Conservation (phyloP, 2,329 filamentous ascomycete genomes). For the Pseudogymnoascus sp. region DNA sequence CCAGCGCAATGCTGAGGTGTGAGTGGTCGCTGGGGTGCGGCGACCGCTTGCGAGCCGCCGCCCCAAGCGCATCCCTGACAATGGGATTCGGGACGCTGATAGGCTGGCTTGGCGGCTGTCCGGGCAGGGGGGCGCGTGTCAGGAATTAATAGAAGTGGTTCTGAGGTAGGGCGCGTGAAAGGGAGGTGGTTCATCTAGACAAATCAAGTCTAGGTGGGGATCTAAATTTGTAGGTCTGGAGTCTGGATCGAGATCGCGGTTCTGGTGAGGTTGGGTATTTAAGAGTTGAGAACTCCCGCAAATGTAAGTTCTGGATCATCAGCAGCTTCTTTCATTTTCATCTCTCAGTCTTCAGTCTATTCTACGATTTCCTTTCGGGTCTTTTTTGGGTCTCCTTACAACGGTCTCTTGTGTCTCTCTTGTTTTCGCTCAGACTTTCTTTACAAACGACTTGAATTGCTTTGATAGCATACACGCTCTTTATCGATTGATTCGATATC, state of each 20-base stretch:
- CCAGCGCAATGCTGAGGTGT: not conserved
- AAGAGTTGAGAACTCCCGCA: not conserved
- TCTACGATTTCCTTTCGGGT: not conserved
- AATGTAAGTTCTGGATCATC: not conserved
- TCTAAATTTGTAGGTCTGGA: not conserved
- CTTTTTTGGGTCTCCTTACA: not conserved
- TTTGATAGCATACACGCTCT: not conserved
- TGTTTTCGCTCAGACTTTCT: not conserved
- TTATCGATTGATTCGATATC: constrained; percentile 1
- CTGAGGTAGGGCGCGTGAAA: not conserved
- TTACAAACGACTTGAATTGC: not conserved
- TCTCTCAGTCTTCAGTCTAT: not conserved
- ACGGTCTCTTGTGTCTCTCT: not conserved
- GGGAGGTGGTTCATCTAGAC: not conserved
- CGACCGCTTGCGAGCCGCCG: not conserved
- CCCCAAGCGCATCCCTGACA: not conserved
- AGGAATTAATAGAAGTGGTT: not conserved
- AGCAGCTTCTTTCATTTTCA: not conserved
- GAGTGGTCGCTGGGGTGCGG: not conserved
- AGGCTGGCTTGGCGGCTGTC: not conserved
- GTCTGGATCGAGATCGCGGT: not conserved
- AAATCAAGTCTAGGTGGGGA: not conserved
- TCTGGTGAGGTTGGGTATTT: not conserved
- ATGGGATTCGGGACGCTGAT: not conserved
- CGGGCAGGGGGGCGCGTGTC: not conserved